These are phyloP conservation scores for Cutaneotrichosporon mucoides DNA, from an alignment of 1,284 basidiomycete genomes.

Conservation along the genomic window DNA sequence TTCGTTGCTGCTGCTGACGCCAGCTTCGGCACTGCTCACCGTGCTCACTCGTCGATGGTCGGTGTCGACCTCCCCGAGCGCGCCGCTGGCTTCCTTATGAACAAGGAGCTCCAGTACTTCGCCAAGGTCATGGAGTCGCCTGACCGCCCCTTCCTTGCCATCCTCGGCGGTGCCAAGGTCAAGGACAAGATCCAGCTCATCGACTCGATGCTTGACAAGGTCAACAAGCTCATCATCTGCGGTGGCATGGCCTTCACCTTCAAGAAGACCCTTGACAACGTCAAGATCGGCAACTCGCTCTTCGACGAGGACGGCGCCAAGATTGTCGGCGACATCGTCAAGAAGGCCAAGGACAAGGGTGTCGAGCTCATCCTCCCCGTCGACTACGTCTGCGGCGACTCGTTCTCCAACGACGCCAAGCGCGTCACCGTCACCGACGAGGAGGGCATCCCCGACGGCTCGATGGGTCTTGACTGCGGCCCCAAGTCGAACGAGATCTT, in stretches of 20 bases:
- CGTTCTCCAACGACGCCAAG: slow-evolving; percentile 90
- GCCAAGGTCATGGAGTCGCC: slow-evolving; percentile 95
- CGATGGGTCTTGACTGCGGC: slow-evolving; percentile 92
- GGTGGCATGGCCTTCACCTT: slow-evolving; percentile 99
- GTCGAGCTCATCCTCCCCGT: slow-evolving; percentile 95
- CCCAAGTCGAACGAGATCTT: slow-evolving; percentile 77
- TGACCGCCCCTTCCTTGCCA: slow-evolving; percentile 93
- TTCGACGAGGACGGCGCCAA: slow-evolving; percentile 87
- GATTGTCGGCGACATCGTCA: slow-evolving; percentile 78
- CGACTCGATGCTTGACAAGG: slow-evolving; percentile 99
- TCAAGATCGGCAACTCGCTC: slow-evolving; percentile 90
- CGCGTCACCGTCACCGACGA: slow-evolving; percentile 71
- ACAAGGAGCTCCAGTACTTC: slow-evolving; percentile 99
- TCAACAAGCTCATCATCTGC: slow-evolving; percentile 92
- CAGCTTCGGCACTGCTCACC: slow-evolving; percentile 91
- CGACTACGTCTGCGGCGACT: slow-evolving; percentile 91
- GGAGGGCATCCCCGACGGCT: slow-evolving; percentile 85
- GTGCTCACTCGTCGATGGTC: slow-evolving; percentile 98
- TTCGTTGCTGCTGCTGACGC: background rate
- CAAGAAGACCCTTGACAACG: slow-evolving; percentile 86
- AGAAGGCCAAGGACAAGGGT: slow-evolving; percentile 89
- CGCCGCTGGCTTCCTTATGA: slow-evolving; percentile 94
- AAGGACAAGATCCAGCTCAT: slow-evolving; percentile 99
- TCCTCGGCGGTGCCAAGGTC: slow-evolving; percentile 97
- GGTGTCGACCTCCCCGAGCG: slow-evolving; percentile 90